Percentiles rank a stretch among this genome's conserved stretches.
These are phyloP conservation scores for Apostasia ramifera DNA, from an alignment of 106 monocot species.

Conservation along the genomic window DNA sequence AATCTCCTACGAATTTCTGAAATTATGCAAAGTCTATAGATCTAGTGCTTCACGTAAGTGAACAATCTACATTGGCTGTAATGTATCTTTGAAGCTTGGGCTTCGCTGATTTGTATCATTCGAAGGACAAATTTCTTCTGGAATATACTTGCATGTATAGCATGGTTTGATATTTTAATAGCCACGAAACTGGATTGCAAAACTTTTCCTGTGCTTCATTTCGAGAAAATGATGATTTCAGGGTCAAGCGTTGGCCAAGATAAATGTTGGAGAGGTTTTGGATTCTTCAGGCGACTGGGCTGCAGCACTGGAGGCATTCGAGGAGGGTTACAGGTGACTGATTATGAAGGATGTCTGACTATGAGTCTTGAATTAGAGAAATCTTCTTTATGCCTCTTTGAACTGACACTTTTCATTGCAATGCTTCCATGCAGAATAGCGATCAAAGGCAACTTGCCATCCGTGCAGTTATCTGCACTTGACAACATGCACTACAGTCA, in stretches of 20 bases:
- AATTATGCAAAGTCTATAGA: background rate
- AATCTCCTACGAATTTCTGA: background rate
- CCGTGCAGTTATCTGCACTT: constrained; percentile 66
- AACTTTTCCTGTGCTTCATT: background rate
- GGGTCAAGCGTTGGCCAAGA: constrained; percentile 95
- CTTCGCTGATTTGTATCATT: no score
- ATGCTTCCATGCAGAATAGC: constrained; percentile 53
- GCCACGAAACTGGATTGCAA: background rate
- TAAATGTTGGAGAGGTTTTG: constrained; percentile 81
- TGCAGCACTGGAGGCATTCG: constrained; percentile 78
- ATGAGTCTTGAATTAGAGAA: background rate
- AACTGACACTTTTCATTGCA: background rate
- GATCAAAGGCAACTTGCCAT: constrained; percentile 51
- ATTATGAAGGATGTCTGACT: background rate
- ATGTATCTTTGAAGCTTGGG: background rate
- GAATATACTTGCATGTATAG: no score
- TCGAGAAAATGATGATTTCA: constrained; percentile 21
- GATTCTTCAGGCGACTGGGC: constrained; percentile 92
- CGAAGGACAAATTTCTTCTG: no score
- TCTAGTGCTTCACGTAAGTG: background rate
- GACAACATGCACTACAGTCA: constrained; percentile 98
- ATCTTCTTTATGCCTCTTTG: background rate
- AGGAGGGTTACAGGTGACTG: constrained; percentile 84
- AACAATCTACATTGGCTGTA: background rate
- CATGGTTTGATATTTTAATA: background rate